Percentiles rank a stretch among this genome's conserved stretches.
Conservation (phyloP, 257 asterid species). For the Solanum gandarillasii region DNA sequence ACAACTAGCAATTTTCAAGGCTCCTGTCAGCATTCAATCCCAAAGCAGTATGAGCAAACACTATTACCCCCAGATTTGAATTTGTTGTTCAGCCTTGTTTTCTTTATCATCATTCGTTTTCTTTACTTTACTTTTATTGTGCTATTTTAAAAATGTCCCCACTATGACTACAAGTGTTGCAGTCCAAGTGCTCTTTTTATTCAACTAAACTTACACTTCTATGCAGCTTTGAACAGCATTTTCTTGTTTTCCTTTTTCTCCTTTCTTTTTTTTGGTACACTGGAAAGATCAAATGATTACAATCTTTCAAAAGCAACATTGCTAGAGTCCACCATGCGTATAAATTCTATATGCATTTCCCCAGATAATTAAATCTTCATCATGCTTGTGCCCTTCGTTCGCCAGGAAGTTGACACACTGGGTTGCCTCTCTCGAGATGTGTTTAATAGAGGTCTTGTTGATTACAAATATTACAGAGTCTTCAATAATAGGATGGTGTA, state of each 20-base stretch:
- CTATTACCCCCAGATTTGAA: neutral
- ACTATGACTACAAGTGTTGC: neutral
- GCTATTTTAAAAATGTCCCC: neutral
- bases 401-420: neutral
- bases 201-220: neutral
- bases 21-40: neutral
- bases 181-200: neutral
- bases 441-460: neutral
- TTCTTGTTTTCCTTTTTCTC: neutral
- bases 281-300: neutral
- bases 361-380: neutral
- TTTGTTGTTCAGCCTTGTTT: neutral
- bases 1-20: neutral
- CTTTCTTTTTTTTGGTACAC: neutral
- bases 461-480: neutral
- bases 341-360: neutral
- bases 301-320: neutral
- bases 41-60: neutral
- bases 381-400: neutral
- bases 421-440: neutral
- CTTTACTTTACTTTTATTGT: neutral
- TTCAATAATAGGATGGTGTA: neutral
- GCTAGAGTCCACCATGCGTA: neutral
- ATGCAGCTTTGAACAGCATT: neutral
- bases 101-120: neutral